Percentiles rank a stretch among this genome's conserved stretches.
phyloP scores from a whole-genome alignment of 805 yeast genomes.

The Starmerella apis region DNA sequence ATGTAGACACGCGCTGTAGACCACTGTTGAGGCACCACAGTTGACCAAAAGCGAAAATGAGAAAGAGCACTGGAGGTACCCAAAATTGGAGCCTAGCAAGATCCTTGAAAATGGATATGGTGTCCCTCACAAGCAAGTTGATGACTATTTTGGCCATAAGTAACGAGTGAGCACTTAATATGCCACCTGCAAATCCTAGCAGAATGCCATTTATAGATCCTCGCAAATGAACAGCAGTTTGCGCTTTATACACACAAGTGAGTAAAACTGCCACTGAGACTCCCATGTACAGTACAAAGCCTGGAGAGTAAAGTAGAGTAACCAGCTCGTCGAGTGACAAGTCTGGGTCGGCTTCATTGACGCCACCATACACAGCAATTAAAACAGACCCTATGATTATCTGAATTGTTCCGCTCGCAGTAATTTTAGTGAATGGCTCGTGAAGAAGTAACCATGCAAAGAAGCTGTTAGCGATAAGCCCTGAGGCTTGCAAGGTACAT shows the following conservation, averaged over 20 bases:
- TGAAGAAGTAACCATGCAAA: slow-evolving; percentile 57
- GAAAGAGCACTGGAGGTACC: slow-evolving; percentile 40
- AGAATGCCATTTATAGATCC: slow-evolving; percentile 38
- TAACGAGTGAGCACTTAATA: slow-evolving; percentile 74
- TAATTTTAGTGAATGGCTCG: slow-evolving; percentile 51
- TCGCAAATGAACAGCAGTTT: not conserved
- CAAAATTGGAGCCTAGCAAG: slow-evolving; percentile 39
- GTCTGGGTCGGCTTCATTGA: slow-evolving; percentile 40
- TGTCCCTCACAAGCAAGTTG: slow-evolving; percentile 48
- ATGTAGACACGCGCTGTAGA: slow-evolving; percentile 56
- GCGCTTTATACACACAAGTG: not conserved
- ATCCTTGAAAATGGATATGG: slow-evolving; percentile 31
- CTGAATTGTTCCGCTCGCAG: slow-evolving; percentile 54
- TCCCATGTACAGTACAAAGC: slow-evolving; percentile 51
- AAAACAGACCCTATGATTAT: slow-evolving; percentile 65
- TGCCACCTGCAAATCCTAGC: slow-evolving; percentile 63
- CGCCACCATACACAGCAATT: slow-evolving; percentile 62
- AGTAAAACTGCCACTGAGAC: slow-evolving; percentile 31
- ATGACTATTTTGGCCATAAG: slow-evolving; percentile 76
- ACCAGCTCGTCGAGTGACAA: slow-evolving; percentile 42
- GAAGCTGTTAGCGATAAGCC: slow-evolving; percentile 75
- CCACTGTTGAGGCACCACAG: slow-evolving; percentile 66
- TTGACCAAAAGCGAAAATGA: slow-evolving; percentile 53
- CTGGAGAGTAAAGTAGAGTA: slow-evolving; percentile 34
- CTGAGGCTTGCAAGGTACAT: slow-evolving; percentile 76